Conservation (phyloP, 345 rosid species). For the Eutrema heterophyllum region DNA sequence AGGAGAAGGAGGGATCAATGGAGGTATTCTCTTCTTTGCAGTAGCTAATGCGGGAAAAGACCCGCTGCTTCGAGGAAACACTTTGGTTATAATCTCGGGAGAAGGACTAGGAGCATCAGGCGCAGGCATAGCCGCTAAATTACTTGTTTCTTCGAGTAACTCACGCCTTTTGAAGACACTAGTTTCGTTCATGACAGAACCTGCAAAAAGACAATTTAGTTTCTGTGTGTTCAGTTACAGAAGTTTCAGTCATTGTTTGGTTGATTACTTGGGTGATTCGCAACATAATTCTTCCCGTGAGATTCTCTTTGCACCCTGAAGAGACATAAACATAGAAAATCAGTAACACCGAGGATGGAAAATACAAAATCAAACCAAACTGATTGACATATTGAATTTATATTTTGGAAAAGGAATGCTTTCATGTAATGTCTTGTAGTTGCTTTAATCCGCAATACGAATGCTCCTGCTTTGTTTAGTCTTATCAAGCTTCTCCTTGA, state of each 20-base stretch:
- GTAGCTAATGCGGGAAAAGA: constrained; percentile 68
- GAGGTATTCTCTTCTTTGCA: constrained; percentile 36
- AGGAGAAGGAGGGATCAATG: constrained; percentile 5
- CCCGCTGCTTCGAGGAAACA: constrained; percentile 73
- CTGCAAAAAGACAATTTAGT: background rate
- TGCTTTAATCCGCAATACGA: constrained; percentile 34
- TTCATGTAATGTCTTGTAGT: constrained; percentile 37
- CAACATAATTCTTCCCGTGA: background rate
- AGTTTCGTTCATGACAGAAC: constrained; percentile 23
- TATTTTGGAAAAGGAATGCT: constrained; percentile 24
- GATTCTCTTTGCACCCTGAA: constrained; percentile 11
- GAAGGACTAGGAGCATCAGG: constrained; percentile 26
- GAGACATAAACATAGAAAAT: constrained; percentile 2
- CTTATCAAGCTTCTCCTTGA: constrained; percentile 46
- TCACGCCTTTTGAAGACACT: constrained; percentile 48
- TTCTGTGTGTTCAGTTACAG: background rate
- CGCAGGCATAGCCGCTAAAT: constrained; percentile 56
- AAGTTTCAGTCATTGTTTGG: background rate
- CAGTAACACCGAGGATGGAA: background rate
- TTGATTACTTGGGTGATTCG: constrained; percentile 14
- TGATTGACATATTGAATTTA: background rate
- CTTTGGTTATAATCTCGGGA: constrained; percentile 39
- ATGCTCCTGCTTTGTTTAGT: constrained; percentile 34
- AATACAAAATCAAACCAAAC: background rate
- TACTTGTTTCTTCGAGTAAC: constrained; percentile 58